phyloP scores from a whole-genome alignment of 2,329 filamentous ascomycete species.

The Coniochaeta sp. region DNA sequence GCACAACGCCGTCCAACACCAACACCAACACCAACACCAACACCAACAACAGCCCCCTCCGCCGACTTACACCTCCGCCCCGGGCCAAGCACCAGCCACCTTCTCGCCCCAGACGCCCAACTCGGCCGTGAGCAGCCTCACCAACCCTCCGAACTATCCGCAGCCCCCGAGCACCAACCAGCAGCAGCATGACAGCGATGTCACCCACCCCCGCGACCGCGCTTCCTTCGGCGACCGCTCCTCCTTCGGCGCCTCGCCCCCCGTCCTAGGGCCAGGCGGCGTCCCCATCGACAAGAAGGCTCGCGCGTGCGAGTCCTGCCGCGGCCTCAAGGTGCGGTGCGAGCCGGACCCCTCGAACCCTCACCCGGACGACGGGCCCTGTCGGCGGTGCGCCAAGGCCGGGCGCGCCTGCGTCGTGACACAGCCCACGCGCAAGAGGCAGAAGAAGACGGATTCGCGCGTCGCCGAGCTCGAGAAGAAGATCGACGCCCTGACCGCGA shows the following conservation, averaged over 20 bases:
- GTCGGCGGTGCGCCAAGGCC: conserved; percentile 73
- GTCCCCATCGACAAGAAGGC: conserved; percentile 43
- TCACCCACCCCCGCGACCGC: conserved; percentile 2
- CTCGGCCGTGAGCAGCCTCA: background rate
- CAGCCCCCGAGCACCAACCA: background rate
- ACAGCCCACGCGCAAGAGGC: conserved; percentile 65
- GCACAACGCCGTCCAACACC: background rate
- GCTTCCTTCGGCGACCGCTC: conserved; percentile 26
- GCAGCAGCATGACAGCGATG: background rate
- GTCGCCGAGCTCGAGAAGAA: conserved; percentile 90
- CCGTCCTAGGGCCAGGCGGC: background rate
- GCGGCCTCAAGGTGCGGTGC: conserved; percentile 75
- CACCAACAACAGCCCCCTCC: background rate
- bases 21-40: background rate
- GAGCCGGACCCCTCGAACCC: conserved; percentile 61
- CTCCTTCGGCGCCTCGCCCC: conserved; percentile 17
- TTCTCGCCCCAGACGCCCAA: background rate
- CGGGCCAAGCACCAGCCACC: background rate
- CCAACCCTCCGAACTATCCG: background rate
- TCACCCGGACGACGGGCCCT: conserved; percentile 44
- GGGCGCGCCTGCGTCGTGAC: conserved; percentile 73
- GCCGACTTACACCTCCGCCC: background rate
- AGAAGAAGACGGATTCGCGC: conserved; percentile 86
- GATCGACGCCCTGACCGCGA: conserved; percentile 81
- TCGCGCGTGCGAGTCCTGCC: conserved; percentile 69